Evolutionary conservation across 2,329 filamentous ascomycete species (phyloP).

Genomic region (Aureobasidium leucospermi): DNA sequence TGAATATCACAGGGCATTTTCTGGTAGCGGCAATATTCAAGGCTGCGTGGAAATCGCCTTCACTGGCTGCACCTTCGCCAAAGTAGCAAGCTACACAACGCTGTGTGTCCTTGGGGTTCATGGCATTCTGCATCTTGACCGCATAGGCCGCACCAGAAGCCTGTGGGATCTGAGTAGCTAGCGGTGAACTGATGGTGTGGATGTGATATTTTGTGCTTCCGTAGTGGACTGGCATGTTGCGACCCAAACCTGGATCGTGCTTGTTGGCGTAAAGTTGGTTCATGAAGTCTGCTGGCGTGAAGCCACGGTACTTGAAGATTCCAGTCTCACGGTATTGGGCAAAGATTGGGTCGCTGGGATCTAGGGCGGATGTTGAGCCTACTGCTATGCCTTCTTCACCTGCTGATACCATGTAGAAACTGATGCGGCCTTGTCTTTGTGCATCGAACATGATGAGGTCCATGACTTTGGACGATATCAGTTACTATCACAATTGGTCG

Average conservation of each 20-base stretch:
- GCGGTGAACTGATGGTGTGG: conserved; percentile 76
- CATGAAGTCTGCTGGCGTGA: conserved; percentile 86
- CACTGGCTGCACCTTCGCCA: conserved; percentile 81
- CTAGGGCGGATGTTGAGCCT: conserved; percentile 75
- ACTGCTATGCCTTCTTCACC: conserved; percentile 93
- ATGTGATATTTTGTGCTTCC: conserved; percentile 78
- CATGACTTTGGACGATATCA: conserved; percentile 57
- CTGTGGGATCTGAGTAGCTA: conserved; percentile 85
- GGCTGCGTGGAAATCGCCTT: conserved; percentile 87
- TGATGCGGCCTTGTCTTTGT: conserved; percentile 85
- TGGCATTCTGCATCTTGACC: conserved; percentile 69
- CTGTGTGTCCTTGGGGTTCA: conserved; percentile 60
- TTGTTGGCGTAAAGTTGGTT: conserved; percentile 84
- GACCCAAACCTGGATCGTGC: conserved; percentile 69
- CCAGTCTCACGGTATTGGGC: conserved; percentile 93
- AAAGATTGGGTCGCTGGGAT: conserved; percentile 83
- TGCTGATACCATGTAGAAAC: conserved; percentile 94
- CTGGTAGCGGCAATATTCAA: conserved; percentile 86
- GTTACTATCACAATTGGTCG: not conserved
- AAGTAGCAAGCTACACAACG: conserved; percentile 78
- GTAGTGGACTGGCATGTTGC: conserved; percentile 98
- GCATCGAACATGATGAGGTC: conserved; percentile 98
- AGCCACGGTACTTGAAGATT: conserved; percentile 83
- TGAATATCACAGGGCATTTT: conserved; percentile 79
- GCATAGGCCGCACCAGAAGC: conserved; percentile 83